Base-by-base conservation (phyloP, 2,329 filamentous ascomycete genomes). In the Verticillium dahliae region DNA sequence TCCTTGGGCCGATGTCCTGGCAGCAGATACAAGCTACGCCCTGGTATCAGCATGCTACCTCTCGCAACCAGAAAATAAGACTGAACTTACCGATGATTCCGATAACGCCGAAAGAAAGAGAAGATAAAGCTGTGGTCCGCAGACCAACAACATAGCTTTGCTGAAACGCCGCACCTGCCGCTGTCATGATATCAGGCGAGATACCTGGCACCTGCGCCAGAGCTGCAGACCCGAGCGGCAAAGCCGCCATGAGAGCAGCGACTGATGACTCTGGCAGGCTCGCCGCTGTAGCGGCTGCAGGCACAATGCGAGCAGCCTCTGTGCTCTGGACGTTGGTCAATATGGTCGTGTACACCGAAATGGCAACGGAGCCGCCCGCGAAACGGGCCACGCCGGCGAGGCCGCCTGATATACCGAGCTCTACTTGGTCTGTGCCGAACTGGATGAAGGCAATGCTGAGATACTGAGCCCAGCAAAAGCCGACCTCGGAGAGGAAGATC, bases 361-460 rank as follows among this genome's bases (percentile, higher is more conserved):
- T 73, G 60, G 76, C 76, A 58, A 80, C 72, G 10, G 75, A 70
- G 31, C 77, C 77, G 55, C 75, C 76, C 4, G 76, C 75, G 63
- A 76, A 81, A 4, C 78, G 72, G 33, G 75, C 73, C 4, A 78
- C 74, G 27, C 78, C 78, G 5, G 73, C 72, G 11, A 79, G 71
- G 57, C 76, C 78, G 39, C 77, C 77, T 50, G 71, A 72, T 14
- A 79, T 74, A 14, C 80, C 80, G 0, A 82, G 72, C 57, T 81
- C 77, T 18, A 76, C 73, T 63, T 82, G 80, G 33, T 78, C 74
- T 2, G 79, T 78, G n/a, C 78, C 79, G 62, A 81, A 76, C 66
- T 81, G 80, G 6, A 76, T 78, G 63, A 79, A 76, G 1, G 79
- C 77, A 64, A 83, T 81, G 18, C 74, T 76, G 22, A 81, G 68